These are phyloP conservation scores for Spathaspora boniae DNA, from an alignment of 805 yeast genomes.

Conservation along the genomic window DNA sequence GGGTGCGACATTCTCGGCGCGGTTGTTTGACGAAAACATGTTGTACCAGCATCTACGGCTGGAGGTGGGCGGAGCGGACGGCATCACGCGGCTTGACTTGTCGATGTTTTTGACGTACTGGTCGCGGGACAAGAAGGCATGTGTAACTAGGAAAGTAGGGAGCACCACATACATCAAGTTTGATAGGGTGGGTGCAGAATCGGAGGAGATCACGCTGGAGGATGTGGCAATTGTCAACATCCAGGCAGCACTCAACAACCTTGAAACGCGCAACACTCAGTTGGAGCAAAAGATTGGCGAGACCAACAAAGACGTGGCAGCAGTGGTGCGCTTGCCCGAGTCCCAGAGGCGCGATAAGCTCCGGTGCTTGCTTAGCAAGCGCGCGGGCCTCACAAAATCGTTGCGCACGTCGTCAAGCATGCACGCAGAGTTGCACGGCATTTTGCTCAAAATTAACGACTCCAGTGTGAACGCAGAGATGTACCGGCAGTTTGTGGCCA, in stretches of 20 bases:
- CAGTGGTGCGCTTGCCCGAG: constrained; percentile 8
- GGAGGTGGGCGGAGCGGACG: constrained; percentile 8
- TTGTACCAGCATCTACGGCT: constrained; percentile 11
- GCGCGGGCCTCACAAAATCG: constrained; percentile 14
- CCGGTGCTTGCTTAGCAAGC: constrained; percentile 15
- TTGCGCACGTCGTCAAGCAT: constrained; percentile 16
- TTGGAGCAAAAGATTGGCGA: constrained; percentile 18
- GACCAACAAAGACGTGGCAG: constrained; percentile 16
- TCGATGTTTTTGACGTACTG: constrained; percentile 24
- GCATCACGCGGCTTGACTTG: constrained; percentile 22
- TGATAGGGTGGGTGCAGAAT: constrained; percentile 4
- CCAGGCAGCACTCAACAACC: constrained; percentile 17
- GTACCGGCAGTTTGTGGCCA: constrained; percentile 22
- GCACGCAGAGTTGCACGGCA: constrained; percentile 18
- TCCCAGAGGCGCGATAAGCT: constrained; percentile 15
- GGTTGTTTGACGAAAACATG: constrained; percentile 13
- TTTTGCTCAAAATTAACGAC: constrained; percentile 33
- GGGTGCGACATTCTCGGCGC: constrained; percentile 15
- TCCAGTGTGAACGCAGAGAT: constrained; percentile 26
- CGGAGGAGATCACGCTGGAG: constrained; percentile 19
- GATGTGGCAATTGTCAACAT: constrained; percentile 31
- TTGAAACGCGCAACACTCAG: constrained; percentile 16
- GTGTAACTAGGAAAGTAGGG: constrained; percentile 11
- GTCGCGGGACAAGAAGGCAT: constrained; percentile 20
- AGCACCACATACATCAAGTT: constrained; percentile 21